phyloP scores from a whole-genome alignment of 305 asterid species.

The Rubia peregrina region DNA sequence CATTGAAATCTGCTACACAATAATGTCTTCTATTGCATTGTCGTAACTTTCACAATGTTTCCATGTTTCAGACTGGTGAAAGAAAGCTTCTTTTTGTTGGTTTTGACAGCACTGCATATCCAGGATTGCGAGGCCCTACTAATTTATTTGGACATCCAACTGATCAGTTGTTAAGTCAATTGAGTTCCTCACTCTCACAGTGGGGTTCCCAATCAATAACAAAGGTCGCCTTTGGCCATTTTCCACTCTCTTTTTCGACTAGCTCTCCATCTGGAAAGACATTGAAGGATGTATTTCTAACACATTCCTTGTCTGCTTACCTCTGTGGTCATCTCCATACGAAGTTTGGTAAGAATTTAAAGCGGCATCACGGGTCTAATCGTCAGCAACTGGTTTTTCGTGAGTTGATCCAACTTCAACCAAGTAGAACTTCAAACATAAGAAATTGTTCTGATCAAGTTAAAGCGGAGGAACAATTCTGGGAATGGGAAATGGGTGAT shows the following conservation, averaged over 20 bases:
- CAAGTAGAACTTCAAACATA: constrained; percentile 35
- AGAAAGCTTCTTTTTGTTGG: constrained; percentile 77
- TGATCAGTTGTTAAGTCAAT: constrained; percentile 55
- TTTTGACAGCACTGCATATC: constrained; percentile 65
- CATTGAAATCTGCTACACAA: not conserved
- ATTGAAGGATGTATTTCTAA: constrained; percentile 46
- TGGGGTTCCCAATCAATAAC: constrained; percentile 56
- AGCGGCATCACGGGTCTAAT: constrained; percentile 54
- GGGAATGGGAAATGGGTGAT: constrained; percentile 99
- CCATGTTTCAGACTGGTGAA: constrained; percentile 53
- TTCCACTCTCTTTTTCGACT: constrained; percentile 85
- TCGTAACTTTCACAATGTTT: constrained; percentile 22
- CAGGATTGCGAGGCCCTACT: constrained; percentile 92
- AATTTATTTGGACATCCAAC: constrained; percentile 97
- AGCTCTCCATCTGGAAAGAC: constrained; percentile 68
- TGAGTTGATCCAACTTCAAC: constrained; percentile 54
- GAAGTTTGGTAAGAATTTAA: constrained; percentile 71
- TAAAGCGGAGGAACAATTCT: constrained; percentile 42
- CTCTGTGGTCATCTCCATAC: constrained; percentile 90
- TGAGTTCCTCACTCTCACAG: constrained; percentile 60
- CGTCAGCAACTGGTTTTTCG: constrained; percentile 25
- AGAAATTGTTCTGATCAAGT: constrained; percentile 33
- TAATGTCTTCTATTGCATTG: constrained; percentile 6
- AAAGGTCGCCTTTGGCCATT: constrained; percentile 86
- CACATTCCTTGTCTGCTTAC: constrained; percentile 54